These are phyloP conservation scores for Trichophyton equinum DNA, from an alignment of 2,329 filamentous ascomycete species.

Conservation along the genomic window DNA sequence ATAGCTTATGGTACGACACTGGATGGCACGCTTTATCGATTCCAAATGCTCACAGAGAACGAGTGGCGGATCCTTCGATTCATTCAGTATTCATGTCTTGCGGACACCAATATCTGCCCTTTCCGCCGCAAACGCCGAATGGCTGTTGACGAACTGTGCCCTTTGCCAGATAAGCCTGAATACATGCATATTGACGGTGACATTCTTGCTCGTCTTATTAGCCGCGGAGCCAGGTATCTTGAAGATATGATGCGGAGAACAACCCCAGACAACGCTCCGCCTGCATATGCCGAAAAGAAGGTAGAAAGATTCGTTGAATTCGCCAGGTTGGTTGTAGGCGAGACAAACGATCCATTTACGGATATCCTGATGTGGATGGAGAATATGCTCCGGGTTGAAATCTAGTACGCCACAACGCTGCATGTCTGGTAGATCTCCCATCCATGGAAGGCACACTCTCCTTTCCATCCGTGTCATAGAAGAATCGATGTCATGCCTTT, in stretches of 20 bases:
- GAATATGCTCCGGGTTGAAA: slow-evolving; percentile 18
- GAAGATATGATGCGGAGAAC: slow-evolving; percentile 19
- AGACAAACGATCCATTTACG: slow-evolving; percentile 17
- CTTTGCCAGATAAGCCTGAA: slow-evolving; percentile 30
- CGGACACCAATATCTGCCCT: slow-evolving; percentile 38
- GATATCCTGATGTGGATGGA: slow-evolving; percentile 27
- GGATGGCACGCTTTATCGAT: slow-evolving; percentile 57
- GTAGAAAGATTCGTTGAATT: slow-evolving; percentile 37
- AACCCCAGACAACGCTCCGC: background rate
- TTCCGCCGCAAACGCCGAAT: slow-evolving; percentile 29
- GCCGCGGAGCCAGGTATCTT: slow-evolving; percentile 27
- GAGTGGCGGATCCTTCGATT: slow-evolving; percentile 60
- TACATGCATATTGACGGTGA: slow-evolving; percentile 58
- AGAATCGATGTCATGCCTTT: background rate
- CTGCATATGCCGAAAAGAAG: slow-evolving; percentile 16
- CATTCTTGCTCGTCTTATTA: slow-evolving; percentile 45
- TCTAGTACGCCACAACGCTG: slow-evolving; percentile 26
- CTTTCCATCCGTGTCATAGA: background rate
- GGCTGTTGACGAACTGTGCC: slow-evolving; percentile 26
- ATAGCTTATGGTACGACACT: slow-evolving; percentile 52
- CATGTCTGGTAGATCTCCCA: background rate
- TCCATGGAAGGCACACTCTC: background rate
- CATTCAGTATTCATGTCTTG: slow-evolving; percentile 54
- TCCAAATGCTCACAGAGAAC: slow-evolving; percentile 50
- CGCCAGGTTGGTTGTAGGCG: slow-evolving; percentile 38